phyloP scores from a whole-genome alignment of 1,284 basidiomycete species.

The Leccinum solheimii region DNA sequence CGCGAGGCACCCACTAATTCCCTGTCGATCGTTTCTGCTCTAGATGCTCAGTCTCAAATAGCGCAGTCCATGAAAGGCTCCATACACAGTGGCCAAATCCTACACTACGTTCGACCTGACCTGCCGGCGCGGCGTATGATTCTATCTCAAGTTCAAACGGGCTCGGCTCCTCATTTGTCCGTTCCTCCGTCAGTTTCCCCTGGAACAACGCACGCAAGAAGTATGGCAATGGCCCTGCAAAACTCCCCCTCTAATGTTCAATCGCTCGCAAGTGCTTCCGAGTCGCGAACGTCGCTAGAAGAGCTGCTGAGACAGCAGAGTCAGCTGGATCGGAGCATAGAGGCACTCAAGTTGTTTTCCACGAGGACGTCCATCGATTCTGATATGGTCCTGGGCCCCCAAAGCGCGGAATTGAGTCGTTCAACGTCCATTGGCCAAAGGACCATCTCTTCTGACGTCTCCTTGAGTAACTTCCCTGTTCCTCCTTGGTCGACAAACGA shows the following conservation, averaged over 20 bases:
- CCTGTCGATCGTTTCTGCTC: constrained; percentile 5
- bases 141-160: constrained; percentile 8
- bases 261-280: constrained; percentile 8
- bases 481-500: constrained; percentile 48
- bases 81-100: constrained; percentile 4
- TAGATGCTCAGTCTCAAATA: constrained; percentile 10
- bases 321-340: constrained; percentile 66
- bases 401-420: constrained; percentile 18
- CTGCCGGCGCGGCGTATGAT: background rate
- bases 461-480: constrained; percentile 67
- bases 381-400: constrained; percentile 5
- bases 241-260: constrained; percentile 48
- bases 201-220: background rate
- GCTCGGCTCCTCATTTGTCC: background rate
- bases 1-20: constrained; percentile 8
- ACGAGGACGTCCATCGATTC: constrained; percentile 21
- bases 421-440: constrained; percentile 32
- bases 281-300: constrained; percentile 42
- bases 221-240: constrained; percentile 8
- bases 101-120: constrained; percentile 3
- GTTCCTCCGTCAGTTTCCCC: background rate
- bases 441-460: constrained; percentile 50
- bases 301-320: constrained; percentile 60
- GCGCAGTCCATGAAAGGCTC: constrained; percentile 11
- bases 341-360: constrained; percentile 53